Evolutionary conservation across 176 grass and related monocot species (phyloP), one percentile per base, ranked within the genome.

Genomic region (Thinopyrum elongatum): DNA sequence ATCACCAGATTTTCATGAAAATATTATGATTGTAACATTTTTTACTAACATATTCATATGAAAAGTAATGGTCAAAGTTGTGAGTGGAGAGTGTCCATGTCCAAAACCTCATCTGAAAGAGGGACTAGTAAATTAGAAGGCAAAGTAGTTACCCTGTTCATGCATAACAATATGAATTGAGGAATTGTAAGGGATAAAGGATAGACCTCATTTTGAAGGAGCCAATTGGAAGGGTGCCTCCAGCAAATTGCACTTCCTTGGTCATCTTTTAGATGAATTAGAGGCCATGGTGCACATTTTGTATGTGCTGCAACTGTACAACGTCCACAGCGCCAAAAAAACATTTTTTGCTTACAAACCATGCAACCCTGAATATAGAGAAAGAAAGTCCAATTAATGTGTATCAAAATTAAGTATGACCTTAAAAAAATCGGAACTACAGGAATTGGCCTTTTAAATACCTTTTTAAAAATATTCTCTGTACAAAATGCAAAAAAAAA

Each of bases 231-330:
- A 69, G 91, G 82, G 82, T 93, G 91, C 66, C 85, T 90, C 91
- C 91, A 93, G 70, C 91, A 93, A 82, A 93, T 83, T 83, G 88
- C 73, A 79, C 78, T 84, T 72, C 91, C 90, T 80, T 65, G 78
- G 28, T 83, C 25, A 33, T 83, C 65, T 92, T 89, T 89, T 89
- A 85, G 65, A 65, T 87, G 80, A 85, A 92, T 82, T 25, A 91
- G 39, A 82, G 88, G 89, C 94, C 94, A 97, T 22, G 94, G 94
- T 71, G 94, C 86, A 90, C 94, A 97, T 82, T 97, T 97, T 49
- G 87, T 92, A 84, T 97, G 94, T 78, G 90, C 89, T 28, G 90
- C 78, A 88, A 97, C 86, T 84, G 88, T 88, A 90, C 94, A 97
- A 57, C 90, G 88, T 74, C 92, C 94, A 79, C 94, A 97, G 15